Base-by-base conservation (phyloP, 2,329 filamentous ascomycete genomes). In the Malbranchea zuffiana region DNA sequence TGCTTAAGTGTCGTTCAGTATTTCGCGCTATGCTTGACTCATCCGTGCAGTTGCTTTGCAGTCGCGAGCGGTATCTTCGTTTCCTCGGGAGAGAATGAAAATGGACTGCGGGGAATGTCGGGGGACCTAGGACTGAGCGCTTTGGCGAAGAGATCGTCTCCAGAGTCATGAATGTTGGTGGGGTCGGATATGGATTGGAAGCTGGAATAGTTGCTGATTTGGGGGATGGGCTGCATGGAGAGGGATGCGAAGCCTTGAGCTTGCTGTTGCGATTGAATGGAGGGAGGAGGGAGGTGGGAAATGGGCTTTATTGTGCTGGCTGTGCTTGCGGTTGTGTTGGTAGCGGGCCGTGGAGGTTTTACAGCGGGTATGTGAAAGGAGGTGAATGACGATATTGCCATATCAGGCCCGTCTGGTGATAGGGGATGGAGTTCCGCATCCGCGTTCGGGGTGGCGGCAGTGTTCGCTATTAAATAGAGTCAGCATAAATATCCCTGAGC, bases 51-150 rank as follows among this genome's bases (percentile, higher is more conserved):
- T n/a, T n/a, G n/a, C n/a, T n/a, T n/a, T n/a, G n/a, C n/a, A n/a
- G n/a, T n/a, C n/a, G n/a, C n/a, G n/a, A n/a, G n/a, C n/a, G n/a
- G n/a, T n/a, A n/a, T n/a, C n/a, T n/a, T n/a, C 26, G 53, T 61
- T 43, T 67, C 63, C 28, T 55, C 50, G n/a, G 56, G 55, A 19
- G 62, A 59, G 54, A 78, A 74, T 3, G 71, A 74, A 53, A 94
- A 95, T 0, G 85, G 86, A 52, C 82, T 87, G 49, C 78, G 82
- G 36, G 78, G 76, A 68, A 90, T 85, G 48, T 92, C 85, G 0
- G 86, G 86, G 50, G 82, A 87, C 34, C 86, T 70, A 1, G 86
- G 86, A 51, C 82, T 88, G 62, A 94, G 75, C 1, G 84, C 85
- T 35, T 93, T 71, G 0, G 85, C 86, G 53, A 95, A 95, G 2